Evolutionary conservation across 1,284 basidiomycete genomes (phyloP), one percentile per base, ranked within the genome.

Genomic region (Moesziomyces sp.): DNA sequence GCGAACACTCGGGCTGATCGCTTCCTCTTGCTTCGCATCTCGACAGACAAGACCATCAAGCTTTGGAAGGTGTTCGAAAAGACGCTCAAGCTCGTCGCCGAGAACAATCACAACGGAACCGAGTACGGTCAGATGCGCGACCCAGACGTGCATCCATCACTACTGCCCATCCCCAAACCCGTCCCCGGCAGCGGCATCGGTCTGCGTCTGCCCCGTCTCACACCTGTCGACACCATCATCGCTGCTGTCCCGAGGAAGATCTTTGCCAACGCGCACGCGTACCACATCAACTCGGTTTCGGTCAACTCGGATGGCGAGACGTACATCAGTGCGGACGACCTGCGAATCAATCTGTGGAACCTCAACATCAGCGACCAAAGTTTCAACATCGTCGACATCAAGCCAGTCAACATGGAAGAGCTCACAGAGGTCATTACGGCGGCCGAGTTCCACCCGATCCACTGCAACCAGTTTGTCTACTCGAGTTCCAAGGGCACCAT

Each of bases 11-110:
- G 19, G 51, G 42, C 44, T 61, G 18, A 34, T 19, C 34, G 11
- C 19, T 21, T 7, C 98, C 61, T 96, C 93, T 8, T 38, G 16
- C 11, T 6, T 19, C 10, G 93, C 94, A 71, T 75, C 88, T 7
- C 8, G 0, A 49, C 72, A 82, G 97, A 99, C 88, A 99, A 99
- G 88, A 99, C 97, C 44, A 97, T 99, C 88, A 99, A 99, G 85
- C 90, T 99, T 59, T 99, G 97, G 97, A 99, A 99, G 85, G 96
- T 99, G 38, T 99, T 98, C 78, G 97, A 99, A 87, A 98, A 98
- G 87, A 93, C 93, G 44, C 88, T 99, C 83, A 92, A 93, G 81
- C 92, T 98, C 40, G 95, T 99, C 23, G 91, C 95, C 23, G 94
- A 99, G 87, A 97, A 96, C 84, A 99, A 99, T 85, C 91, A 95